These are phyloP conservation scores for Amphicarpaea edgeworthii DNA, from an alignment of 306 rosid genomes.

Conservation along the genomic window DNA sequence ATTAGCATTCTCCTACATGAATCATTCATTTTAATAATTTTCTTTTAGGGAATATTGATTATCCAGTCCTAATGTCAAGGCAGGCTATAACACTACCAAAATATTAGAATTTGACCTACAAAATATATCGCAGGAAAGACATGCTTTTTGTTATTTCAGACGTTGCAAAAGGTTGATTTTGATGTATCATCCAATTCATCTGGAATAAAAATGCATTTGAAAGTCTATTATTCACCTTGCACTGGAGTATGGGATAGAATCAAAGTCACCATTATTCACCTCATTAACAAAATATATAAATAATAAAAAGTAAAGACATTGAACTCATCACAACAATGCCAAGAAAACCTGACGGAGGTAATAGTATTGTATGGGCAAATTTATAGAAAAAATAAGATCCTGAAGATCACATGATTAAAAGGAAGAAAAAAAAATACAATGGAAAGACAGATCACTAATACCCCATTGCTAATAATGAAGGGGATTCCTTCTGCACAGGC, in stretches of 20 bases:
- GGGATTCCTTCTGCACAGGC: constrained; percentile 44
- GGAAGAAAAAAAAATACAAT: constrained; percentile 21
- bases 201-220: constrained; percentile 1
- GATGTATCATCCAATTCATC: background rate
- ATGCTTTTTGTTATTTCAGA: background rate
- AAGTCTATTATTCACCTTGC: background rate
- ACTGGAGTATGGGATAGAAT: background rate
- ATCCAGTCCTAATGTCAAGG: background rate
- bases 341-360: background rate
- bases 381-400: constrained; percentile 8
- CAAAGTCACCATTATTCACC: too few species aligned
- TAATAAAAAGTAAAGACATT: background rate
- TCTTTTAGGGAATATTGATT: background rate
- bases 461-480: constrained; percentile 48
- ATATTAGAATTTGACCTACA: background rate
- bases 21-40: background rate
- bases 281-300: background rate
- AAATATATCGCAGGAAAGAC: background rate
- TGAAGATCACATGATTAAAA: constrained; percentile 21
- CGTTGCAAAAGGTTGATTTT: background rate
- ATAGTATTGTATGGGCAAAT: background rate
- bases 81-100: background rate
- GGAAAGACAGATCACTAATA: constrained; percentile 29
- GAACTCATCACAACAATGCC: constrained; percentile 3
- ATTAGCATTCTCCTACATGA: background rate